Evolutionary conservation across 1,139 yeast species (phyloP), one percentile per base, ranked within the genome.

Genomic region (Magnusiomyces magnusii): DNA sequence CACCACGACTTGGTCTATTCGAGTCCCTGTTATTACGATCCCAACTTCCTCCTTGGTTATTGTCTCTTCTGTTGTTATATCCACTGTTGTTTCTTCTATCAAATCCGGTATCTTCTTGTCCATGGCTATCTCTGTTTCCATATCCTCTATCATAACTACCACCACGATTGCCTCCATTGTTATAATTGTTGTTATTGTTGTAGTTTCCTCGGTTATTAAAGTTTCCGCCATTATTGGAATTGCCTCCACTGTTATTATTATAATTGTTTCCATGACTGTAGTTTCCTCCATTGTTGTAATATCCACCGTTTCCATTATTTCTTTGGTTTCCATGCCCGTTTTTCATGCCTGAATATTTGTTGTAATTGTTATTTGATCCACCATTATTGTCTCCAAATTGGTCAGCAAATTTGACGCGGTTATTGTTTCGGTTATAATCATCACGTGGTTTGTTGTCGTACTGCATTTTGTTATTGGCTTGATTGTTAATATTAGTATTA

Each of bases 41-140:
- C 53, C 53, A 50, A n/a, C n/a, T n/a, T 28, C 53, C 53, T 28
- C 53, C 53, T 17, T 15, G 41, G 24, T 28, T 23, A 31, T 50
- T 50, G 41, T 50, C 53, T 2, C 53, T 39, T n/a, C 53, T 10
- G 17, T 28, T n/a, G 41, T 19, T 28, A 31, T 50, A 50, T n/a
- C 53, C 53, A n/a, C n/a, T n/a, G 23, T 25, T 19, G 25, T 31
- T 34, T 41, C 39, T 39, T 34, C 39, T 28, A 17, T 50, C 41
- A 19, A 34, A 50, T n/a, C 53, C 53, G 2, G 36, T n/a, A 2
- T 28, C 36, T 28, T 39, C 44, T 17, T 39, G 44, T 3, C 19
- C 17, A 39, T 39, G 3, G 44, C 3, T 15, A 24, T 52, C 47
- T 13, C 21, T 15, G 36, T 28, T 24, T 52, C 55, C 31, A 41